phyloP scores from a whole-genome alignment of 345 rosid genomes.

The Raphanus raphanistrum region DNA sequence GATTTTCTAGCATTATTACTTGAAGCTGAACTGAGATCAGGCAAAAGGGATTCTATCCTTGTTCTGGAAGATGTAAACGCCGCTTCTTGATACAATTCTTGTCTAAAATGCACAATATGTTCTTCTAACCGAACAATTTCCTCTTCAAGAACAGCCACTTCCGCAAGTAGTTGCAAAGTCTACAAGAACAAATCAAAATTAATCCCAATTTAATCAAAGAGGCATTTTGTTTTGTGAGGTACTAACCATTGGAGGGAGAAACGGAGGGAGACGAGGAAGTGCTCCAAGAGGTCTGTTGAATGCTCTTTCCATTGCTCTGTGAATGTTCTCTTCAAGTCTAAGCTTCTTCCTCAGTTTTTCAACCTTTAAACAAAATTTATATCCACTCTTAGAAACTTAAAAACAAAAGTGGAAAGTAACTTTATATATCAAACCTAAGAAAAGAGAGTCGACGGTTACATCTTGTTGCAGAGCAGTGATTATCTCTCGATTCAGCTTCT shows the following conservation, averaged over 20 bases:
- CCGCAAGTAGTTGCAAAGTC: slow-evolving; percentile 87
- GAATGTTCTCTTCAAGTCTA: slow-evolving; percentile 77
- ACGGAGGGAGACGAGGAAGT: slow-evolving; percentile 93
- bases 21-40: slow-evolving; percentile 3
- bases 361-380: slow-evolving; percentile 47
- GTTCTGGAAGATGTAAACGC: slow-evolving; percentile 50
- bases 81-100: slow-evolving; percentile 75
- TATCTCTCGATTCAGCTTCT: slow-evolving; percentile 48
- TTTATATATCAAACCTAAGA: not conserved
- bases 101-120: slow-evolving; percentile 65
- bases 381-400: not conserved
- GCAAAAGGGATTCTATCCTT: slow-evolving; percentile 25
- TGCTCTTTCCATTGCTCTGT: slow-evolving; percentile 86
- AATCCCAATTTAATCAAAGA: not conserved
- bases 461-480: slow-evolving; percentile 70
- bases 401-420: not conserved
- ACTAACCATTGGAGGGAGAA: slow-evolving; percentile 80
- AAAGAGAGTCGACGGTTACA: slow-evolving; percentile 41
- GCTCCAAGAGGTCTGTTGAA: slow-evolving; percentile 83
- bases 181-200: slow-evolving; percentile 34
- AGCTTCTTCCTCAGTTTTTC: slow-evolving; percentile 84
- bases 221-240: not conserved
- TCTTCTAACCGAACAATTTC: slow-evolving; percentile 87
- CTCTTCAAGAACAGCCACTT: slow-evolving; percentile 94
- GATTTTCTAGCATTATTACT: slow-evolving; percentile 37